These are phyloP conservation scores for Heritiera littoralis DNA, from an alignment of 345 rosid species.

Conservation along the genomic window DNA sequence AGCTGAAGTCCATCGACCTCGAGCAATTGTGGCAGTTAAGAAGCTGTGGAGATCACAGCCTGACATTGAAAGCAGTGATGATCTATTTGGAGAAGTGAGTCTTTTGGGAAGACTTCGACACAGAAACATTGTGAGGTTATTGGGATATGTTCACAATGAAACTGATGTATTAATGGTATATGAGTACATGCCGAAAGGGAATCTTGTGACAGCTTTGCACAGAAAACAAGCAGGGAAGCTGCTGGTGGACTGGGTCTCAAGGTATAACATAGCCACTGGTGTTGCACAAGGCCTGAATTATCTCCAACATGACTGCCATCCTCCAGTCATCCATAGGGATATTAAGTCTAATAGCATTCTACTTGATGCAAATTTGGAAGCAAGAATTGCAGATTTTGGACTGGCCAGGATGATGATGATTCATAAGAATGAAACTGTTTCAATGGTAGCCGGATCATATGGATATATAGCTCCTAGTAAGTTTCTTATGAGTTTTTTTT, in stretches of 20 bases:
- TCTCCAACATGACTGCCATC: constrained; percentile 83
- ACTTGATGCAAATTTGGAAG: constrained; percentile 67
- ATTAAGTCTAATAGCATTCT: constrained; percentile 88
- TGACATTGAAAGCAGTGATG: constrained; percentile 55
- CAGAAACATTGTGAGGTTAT: constrained; percentile 66
- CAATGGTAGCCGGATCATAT: constrained; percentile 92
- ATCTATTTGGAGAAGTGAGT: constrained; percentile 68
- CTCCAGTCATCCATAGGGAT: constrained; percentile 85
- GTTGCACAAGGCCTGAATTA: constrained; percentile 86
- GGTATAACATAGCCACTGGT: constrained; percentile 83
- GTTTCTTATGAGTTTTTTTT: constrained; percentile 12
- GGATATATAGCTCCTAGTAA: constrained; percentile 88
- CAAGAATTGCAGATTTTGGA: constrained; percentile 89
- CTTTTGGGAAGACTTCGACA: constrained; percentile 79
- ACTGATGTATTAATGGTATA: constrained; percentile 70
- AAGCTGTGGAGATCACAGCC: constrained; percentile 80
- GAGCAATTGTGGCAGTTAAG: constrained; percentile 73
- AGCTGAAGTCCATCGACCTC: constrained; percentile 71
- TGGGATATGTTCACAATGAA: constrained; percentile 86
- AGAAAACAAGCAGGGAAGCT: constrained; percentile 57
- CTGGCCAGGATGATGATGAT: constrained; percentile 85
- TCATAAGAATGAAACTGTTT: constrained; percentile 80
- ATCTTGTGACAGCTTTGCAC: constrained; percentile 73
- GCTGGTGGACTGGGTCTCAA: constrained; percentile 86
- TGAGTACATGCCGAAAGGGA: constrained; percentile 87